Evolutionary conservation across 768 basidiomycete genomes (phyloP), one percentile per base, ranked within the genome.

Genomic region (Pulveroboletus sp.): DNA sequence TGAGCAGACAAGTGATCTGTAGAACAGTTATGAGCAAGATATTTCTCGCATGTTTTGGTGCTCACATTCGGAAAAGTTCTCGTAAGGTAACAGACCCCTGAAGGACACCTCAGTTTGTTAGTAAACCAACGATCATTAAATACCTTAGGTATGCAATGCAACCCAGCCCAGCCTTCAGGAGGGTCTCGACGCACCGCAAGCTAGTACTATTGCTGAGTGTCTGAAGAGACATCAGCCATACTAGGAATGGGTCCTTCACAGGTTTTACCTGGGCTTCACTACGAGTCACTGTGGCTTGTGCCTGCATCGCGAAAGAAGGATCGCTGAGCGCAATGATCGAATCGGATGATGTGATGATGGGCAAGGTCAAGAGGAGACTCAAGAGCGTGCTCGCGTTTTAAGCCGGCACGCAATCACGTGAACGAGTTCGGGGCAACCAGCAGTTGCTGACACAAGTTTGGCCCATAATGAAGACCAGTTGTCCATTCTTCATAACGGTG

Each of bases 81-180:
- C 89, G 37, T 82, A 81, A 6, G 89, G 89, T 8, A 91, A 74
- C 8, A 91, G 65, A 58, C 87, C 84, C 61, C 88, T 90, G 46
- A 48, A 30, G 28, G 50, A 41, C 42, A 37, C 54, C 18, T 60
- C 44, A 51, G 57, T 47, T 9, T 17, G 49, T 10, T 28, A 27
- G 11, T 15, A 32, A 39, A 42, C 13, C 8, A 17, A 17, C 11
- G 10, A 18, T 17, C 14, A 14, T 13, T 3, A 39, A 51, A 30
- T 56, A 82, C 88, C 88, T 80, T 50, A 91, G 68, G 65, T 83
- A 91, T 14, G 86, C 80, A 47, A 91, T 86, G 47, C 86, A 86
- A 0, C 86, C 86, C 39, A 91, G 65, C 9, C 86, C 84, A 8
- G 88, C 86, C 52, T 75, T 76, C 6, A 91, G 70, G 38, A 91